Conservation (phyloP, 2,329 filamentous ascomycete species). For the Periconia sp. region DNA sequence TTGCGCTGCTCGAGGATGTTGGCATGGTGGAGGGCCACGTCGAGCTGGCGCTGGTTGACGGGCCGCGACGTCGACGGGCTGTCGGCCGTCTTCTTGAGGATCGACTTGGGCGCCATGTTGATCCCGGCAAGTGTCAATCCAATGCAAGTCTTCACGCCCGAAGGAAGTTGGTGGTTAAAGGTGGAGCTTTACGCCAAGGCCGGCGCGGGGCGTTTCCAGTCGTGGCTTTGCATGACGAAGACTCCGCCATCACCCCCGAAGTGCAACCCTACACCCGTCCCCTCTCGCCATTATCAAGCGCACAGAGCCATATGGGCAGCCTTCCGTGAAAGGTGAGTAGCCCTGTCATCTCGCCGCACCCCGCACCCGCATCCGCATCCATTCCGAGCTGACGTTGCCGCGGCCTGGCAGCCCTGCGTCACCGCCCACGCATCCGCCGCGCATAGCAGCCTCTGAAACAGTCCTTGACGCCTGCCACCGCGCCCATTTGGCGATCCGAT, state of each 20-base stretch:
- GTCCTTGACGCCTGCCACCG: constrained; percentile 21
- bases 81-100: constrained; percentile 50
- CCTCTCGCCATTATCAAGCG: background rate
- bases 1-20: constrained; percentile 82
- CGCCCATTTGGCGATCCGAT: constrained; percentile 16
- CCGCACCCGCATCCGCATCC: constrained; percentile 1
- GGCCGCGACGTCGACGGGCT: constrained; percentile 30
- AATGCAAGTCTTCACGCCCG: too few relatives aligned
- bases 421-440: constrained; percentile 15
- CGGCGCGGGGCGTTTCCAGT: constrained; percentile 10
- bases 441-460: constrained; percentile 19
- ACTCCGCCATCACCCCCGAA: constrained; percentile 12
- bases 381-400: constrained; percentile 16
- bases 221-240: constrained; percentile 24
- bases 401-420: constrained; percentile 16
- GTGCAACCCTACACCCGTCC: background rate
- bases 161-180: background rate
- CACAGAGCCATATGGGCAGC: constrained; percentile 8
- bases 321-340: constrained; percentile 9
- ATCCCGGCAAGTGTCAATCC: too few relatives aligned
- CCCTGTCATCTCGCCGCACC: constrained; percentile 4
- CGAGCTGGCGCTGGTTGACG: constrained; percentile 53
- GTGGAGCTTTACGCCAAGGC: constrained; percentile 10
- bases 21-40: constrained; percentile 82
- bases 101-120: constrained; percentile 51